phyloP scores from a whole-genome alignment of 495 filamentous ascomycete species.

The Neurospora tetrasperma region DNA sequence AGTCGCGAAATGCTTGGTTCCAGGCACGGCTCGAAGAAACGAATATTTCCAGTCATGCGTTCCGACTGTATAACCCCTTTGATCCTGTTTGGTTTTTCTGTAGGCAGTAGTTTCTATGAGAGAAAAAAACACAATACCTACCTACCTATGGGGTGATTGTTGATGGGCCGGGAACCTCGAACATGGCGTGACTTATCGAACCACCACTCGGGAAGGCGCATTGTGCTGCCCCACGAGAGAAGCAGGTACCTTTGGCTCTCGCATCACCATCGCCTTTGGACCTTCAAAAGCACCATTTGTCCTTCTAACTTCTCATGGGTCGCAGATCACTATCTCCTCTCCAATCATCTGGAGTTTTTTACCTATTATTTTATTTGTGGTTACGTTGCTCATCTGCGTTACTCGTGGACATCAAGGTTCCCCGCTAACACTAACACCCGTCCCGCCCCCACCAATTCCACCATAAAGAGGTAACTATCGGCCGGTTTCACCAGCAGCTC shows the following conservation, averaged over 20 bases:
- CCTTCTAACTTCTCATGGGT: background rate
- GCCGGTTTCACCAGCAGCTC: background rate
- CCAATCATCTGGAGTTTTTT: background rate
- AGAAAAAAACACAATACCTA: background rate
- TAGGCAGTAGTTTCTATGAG: background rate
- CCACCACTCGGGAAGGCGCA: background rate
- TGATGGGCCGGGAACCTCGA: background rate
- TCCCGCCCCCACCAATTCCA: background rate
- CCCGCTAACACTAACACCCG: background rate
- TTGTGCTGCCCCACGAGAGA: background rate
- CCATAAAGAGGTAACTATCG: background rate
- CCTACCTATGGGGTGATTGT: background rate
- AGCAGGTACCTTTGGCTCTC: background rate
- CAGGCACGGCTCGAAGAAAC: background rate
- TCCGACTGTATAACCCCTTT: background rate
- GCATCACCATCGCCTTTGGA: background rate
- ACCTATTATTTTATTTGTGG: background rate
- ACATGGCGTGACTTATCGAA: background rate
- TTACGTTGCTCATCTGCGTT: background rate
- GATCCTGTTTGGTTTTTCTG: background rate
- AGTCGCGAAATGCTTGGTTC: background rate
- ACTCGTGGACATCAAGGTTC: background rate
- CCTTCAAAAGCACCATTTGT: background rate
- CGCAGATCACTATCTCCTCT: background rate
- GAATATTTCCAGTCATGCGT: background rate